A percentile compares a stretch with the other conserved stretches of the same genome.
Evolutionary conservation across 2,329 filamentous ascomycete species (phyloP).

Genomic region (Diaporthe citri): DNA sequence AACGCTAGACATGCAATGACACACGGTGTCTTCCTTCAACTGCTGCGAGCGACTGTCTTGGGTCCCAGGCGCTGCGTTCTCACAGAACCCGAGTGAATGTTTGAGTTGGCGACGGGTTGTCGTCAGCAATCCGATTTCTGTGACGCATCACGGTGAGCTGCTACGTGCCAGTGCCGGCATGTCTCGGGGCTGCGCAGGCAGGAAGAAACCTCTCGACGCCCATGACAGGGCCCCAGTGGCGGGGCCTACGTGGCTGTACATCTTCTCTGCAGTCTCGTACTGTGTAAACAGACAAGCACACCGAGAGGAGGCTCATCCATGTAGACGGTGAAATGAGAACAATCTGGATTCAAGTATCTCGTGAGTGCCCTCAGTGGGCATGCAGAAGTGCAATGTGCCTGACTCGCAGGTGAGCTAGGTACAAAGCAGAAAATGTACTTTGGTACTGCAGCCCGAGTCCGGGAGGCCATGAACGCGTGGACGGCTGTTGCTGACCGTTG

Average conservation of each 20-base stretch:
- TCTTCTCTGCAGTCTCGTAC: not conserved
- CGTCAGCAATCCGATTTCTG: not conserved
- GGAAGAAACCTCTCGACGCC: not conserved
- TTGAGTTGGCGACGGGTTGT: not conserved
- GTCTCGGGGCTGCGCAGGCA: not conserved
- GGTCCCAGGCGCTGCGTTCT: not conserved
- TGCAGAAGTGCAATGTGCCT: not conserved
- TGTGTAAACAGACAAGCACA: not conserved
- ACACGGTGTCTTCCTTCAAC: not conserved
- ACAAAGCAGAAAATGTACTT: not conserved
- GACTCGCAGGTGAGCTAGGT: not conserved
- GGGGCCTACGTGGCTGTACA: too few relatives aligned
- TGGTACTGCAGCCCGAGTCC: not conserved
- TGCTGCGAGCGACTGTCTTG: not conserved
- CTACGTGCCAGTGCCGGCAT: not conserved
- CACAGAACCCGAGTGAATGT: not conserved
- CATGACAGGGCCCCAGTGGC: too few relatives aligned
- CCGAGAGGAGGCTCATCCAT: not conserved
- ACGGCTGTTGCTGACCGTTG: not conserved
- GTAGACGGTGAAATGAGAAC: not conserved
- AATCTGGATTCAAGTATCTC: not conserved
- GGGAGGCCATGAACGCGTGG: not conserved
- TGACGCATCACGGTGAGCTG: not conserved
- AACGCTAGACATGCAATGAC: slow-evolving; percentile 19
- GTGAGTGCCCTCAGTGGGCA: not conserved